Evolutionary conservation across 225 moss, liverwort and hornwort genomes (phyloP), one percentile per base, ranked within the genome.

Genomic region (Ulota crispa): DNA sequence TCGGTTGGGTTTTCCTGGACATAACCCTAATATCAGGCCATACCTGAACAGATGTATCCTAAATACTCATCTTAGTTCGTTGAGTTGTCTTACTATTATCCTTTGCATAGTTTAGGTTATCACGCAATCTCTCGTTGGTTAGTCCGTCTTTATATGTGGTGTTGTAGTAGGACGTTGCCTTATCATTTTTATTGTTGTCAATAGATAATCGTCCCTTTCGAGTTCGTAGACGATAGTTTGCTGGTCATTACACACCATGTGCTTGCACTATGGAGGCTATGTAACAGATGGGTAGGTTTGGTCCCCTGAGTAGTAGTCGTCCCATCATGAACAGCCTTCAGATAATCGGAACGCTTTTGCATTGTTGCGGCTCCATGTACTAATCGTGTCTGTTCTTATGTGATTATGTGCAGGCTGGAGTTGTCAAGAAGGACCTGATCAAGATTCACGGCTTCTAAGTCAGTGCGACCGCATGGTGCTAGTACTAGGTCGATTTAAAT

Each of bases 381-480:
- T 68, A 36, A 57, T 16, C n/a, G 6, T 9, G 6, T 24, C 24
- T 23, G 39, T 18, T 4, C 1, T 30, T 2, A 8, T 41, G 61
- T 28, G 50, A 0, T 2, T 45, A 19, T 32, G 34, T 77, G 72
- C 76, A 80, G 80, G 82, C 95, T 68, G 95, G 97, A 70, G 89
- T 97, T 80, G 97, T 95, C 81, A 97, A 94, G 70, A 97, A 94
- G 63, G 97, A 97, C 81, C 81, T 97, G 73, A 97, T 97, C 79
- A 97, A 97, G 81, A 95, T 97, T 81, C 97, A 95, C 84, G 97
- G 97, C 15, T 97, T 97, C 81, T 97, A 82, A 91, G 36, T 6
- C 18, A 31, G 54, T 45, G 36, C 2, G 11, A 65, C 3, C 6
- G 2, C 2, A 66, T 52, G 55, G 52, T 18, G 26, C 43, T 6